Evolutionary conservation across 352 stramenopile genomes (phyloP).

Genomic region (Peronospora tabacina): DNA sequence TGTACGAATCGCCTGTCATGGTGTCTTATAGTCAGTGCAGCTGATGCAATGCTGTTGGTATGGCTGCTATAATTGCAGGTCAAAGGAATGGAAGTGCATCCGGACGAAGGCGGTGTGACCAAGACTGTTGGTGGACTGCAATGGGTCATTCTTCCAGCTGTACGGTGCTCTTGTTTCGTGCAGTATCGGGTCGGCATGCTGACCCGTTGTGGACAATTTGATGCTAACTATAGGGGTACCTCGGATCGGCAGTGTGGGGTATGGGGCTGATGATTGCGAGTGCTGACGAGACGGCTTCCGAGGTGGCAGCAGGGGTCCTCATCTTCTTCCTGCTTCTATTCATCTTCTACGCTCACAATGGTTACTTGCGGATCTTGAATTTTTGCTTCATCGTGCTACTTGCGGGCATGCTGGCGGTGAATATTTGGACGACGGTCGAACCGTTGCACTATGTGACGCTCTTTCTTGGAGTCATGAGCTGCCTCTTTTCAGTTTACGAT

Average conservation of each 20-base stretch:
- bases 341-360: conserved; percentile 85
- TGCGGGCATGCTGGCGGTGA: conserved; percentile 60
- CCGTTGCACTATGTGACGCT: conserved; percentile 80
- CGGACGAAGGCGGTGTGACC: conserved; percentile 82
- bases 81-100: conserved; percentile 85
- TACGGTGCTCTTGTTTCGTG: conserved; percentile 19
- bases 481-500: conserved; percentile 88
- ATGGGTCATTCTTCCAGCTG: conserved; percentile 69
- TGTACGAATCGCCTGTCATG: conserved; percentile 18
- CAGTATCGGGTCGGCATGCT: background rate
- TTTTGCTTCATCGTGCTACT: conserved; percentile 80
- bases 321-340: conserved; percentile 84
- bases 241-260: conserved; percentile 80
- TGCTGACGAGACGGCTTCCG: conserved; percentile 43
- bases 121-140: conserved; percentile 65
- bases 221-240: conserved; percentile 49
- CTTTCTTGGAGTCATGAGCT: conserved; percentile 88
- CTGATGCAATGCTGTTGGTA: conserved; percentile 5
- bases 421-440: conserved; percentile 55
- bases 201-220: conserved; percentile 3
- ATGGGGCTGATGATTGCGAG: conserved; percentile 80
- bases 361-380: conserved; percentile 79
- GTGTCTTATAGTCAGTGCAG: background rate
- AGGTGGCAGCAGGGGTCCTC: conserved; percentile 74
- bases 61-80: conserved; percentile 29